These are phyloP conservation scores for Artemisia tridentata DNA, from an alignment of 129 eudicot genomes.

Conservation along the genomic window DNA sequence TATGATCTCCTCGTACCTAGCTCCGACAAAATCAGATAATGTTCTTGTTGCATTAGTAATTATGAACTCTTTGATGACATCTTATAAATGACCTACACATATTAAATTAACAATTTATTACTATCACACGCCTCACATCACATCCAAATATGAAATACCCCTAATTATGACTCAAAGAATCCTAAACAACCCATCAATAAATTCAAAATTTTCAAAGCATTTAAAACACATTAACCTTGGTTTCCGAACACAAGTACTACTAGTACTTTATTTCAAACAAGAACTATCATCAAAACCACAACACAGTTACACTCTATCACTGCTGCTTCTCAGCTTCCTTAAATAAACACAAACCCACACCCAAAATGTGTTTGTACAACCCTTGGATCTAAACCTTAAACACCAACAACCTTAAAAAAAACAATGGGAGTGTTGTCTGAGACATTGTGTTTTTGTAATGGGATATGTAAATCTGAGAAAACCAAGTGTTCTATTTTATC, in stretches of 20 bases:
- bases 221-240: neutral
- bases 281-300: slow-evolving; percentile 17
- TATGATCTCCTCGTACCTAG: no score
- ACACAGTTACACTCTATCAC: no score
- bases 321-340: neutral
- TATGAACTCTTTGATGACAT: no score
- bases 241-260: neutral
- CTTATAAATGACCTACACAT: no score
- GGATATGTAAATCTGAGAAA: slow-evolving; percentile 89
- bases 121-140: no score
- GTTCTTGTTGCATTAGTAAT: no score
- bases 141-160: no score
- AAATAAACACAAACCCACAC: neutral
- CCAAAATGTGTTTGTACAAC: neutral
- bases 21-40: no score
- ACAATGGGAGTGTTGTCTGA: slow-evolving; percentile 75
- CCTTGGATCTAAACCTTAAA: slow-evolving; percentile 34
- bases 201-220: neutral
- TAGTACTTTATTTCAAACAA: slow-evolving; percentile 5
- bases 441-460: slow-evolving; percentile 92
- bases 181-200: slow-evolving; percentile 5
- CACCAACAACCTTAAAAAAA: neutral
- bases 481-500: slow-evolving; percentile 70
- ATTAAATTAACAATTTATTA: no score
- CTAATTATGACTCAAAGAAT: neutral